Base-by-base conservation (phyloP, 2,329 filamentous ascomycete genomes). In the Monilinia aucupariae region DNA sequence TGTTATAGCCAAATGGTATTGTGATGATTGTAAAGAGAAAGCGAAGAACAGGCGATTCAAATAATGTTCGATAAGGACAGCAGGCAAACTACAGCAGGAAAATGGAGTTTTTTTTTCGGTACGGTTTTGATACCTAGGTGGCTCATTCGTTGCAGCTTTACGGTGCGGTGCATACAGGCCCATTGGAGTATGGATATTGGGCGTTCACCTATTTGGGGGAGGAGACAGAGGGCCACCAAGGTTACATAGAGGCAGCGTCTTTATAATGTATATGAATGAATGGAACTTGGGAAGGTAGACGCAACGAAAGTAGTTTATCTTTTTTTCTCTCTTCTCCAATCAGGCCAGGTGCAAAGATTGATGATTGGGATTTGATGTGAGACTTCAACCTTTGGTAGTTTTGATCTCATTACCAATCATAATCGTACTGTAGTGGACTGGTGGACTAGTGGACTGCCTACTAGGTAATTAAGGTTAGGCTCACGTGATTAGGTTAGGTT, bases 1-100 rank as follows among this genome's bases (percentile, higher is more conserved):
- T 45, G 53, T 22, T 27, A 47, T 56, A 73, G 71, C 71, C 37
- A 73, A 72, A 70, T 73, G 71, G 71, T 73, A 70, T 49, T 73
- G 71, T 64, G 70, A 73, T 51, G 71, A 72, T 47, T 73, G 71
- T 53, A 73, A 71, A 59, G 70, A 71, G 30, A 71, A 69, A 54
- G 51, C 69, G 49, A 72, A 70, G 56, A 60, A 49, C 22, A 71
- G 69, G 63, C 68, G 70, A 49, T 69, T 71, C 60, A 62, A 39
- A 58, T 49, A 72, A 69, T 52, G 62, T 67, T 37, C 69, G 69
- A 59, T 70, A 59, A 67, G 17, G 32, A 47, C 8, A 22, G 10
- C 27, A n/a, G 50, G 17, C 17, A 61, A 34, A 39, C 32, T 59
- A 59, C 45, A 50, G 15, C 56, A 39, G 56, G 43, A 62, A 13